Percentiles rank a stretch among this genome's conserved stretches.
Evolutionary conservation across 106 monocot genomes (phyloP).

Genomic region (Cymbidium sinense): DNA sequence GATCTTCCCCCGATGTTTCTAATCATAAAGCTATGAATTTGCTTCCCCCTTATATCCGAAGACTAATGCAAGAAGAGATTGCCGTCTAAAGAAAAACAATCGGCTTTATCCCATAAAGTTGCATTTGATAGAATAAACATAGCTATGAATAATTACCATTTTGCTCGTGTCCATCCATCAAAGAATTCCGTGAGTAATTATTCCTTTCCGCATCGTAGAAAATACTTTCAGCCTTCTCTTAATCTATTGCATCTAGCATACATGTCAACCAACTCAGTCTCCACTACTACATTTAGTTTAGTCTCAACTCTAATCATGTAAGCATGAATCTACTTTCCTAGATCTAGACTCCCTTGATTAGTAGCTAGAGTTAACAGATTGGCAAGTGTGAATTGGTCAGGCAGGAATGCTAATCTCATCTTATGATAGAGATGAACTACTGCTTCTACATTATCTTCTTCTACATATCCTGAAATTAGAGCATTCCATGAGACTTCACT

Average conservation of each 20-base stretch:
- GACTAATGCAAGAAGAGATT: no score
- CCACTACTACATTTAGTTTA: not conserved
- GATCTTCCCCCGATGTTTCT: no score
- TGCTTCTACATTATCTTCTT: conserved; percentile 10
- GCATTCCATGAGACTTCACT: conserved; percentile 19
- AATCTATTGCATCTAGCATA: conserved; percentile 4
- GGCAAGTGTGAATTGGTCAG: not conserved
- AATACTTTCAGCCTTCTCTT: conserved; percentile 7
- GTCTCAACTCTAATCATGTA: not conserved
- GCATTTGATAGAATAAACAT: no score
- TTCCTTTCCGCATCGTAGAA: not conserved
- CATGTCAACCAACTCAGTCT: conserved; percentile 4
- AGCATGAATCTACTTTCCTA: conserved; percentile 4
- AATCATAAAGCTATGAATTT: no score
- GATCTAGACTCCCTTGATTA: not conserved
- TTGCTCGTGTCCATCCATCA: not conserved
- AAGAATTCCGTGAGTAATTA: not conserved
- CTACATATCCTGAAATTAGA: conserved; percentile 19
- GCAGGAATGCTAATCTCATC: not conserved
- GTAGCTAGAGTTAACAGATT: not conserved
- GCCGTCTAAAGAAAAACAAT: no score
- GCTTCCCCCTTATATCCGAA: no score
- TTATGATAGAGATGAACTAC: conserved; percentile 3
- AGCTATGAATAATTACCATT: no score
- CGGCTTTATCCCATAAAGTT: no score